Evolutionary conservation across 768 basidiomycete species (phyloP), one percentile per base, ranked within the genome.

Genomic region (Rhodotorula graminis): DNA sequence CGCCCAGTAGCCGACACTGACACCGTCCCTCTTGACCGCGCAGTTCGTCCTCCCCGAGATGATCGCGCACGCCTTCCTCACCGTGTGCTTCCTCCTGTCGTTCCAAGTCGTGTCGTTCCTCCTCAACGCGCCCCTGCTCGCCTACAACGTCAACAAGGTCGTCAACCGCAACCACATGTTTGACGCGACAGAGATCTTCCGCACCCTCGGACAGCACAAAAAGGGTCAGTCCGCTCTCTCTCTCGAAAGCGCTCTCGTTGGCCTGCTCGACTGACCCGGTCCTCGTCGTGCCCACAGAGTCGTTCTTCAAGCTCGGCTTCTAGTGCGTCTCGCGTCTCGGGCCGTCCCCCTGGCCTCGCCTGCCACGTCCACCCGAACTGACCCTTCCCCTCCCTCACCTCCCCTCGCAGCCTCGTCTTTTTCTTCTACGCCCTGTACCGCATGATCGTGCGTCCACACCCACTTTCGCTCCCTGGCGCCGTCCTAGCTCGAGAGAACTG

Each of bases 21-120:
- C n/a, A n/a, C n/a, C n/a, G n/a, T n/a, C n/a, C n/a, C n/a, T n/a
- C n/a, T n/a, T n/a, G n/a, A n/a, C n/a, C n/a, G 25, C 31, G 23
- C 77, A 99, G 95, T 98, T 99, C 80, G 92, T 98, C 63, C 85
- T 98, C 33, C 96, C 96, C 60, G 96, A 99, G 85, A 93, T 96
- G 84, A 87, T 87, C 70, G 90, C 91, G 52, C 96, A 99, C 81
- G 93, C 93, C 2, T 89, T 91, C 85, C 88, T 99, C 80, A 87
- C 92, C 33, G 75, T 89, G 16, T 84, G 93, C 55, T 99, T 98
- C 89, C 85, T 99, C n/a, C 80, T 97, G 47, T 89, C 88, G 65
- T 94, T 94, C 42, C 95, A 99, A 88, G 95, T 93, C 91, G 85
- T 88, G 64, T 92, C 95, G 12, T 90, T 98, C 83, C 78, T 93